A percentile compares a stretch with the other conserved stretches of the same genome.
Conservation (phyloP, 345 rosid species). For the Eucalyptus microcorys region DNA sequence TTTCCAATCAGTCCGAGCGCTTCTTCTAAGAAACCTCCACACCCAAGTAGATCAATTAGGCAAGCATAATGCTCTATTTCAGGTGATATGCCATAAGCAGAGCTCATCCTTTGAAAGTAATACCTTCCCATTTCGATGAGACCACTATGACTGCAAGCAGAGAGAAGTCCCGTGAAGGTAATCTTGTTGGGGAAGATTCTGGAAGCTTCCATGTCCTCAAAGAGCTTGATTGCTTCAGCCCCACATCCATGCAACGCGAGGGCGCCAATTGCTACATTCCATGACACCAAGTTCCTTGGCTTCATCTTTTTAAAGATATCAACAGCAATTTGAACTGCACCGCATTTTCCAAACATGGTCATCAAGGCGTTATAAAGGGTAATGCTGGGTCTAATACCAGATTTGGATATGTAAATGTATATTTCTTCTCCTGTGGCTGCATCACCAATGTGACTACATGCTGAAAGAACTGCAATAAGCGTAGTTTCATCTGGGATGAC, state of each 20-base stretch:
- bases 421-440: slow-evolving; percentile 10
- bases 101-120: slow-evolving; percentile 8
- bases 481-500: slow-evolving; percentile 17
- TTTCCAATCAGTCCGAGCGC: slow-evolving; percentile 1
- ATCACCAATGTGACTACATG: slow-evolving; percentile 25
- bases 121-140: slow-evolving; percentile 6
- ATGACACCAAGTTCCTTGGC: slow-evolving; percentile 9
- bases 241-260: slow-evolving; percentile 20
- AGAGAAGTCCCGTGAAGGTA: slow-evolving; percentile 17
- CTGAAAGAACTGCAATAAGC: slow-evolving; percentile 15
- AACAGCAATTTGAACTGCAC: slow-evolving; percentile 2
- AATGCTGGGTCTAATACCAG: not conserved
- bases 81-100: not conserved
- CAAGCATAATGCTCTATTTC: slow-evolving; percentile 24
- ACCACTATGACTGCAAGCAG: slow-evolving; percentile 32
- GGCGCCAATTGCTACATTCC: slow-evolving; percentile 16
- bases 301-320: slow-evolving; percentile 8
- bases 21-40: slow-evolving; percentile 17
- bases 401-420: not conserved
- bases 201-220: slow-evolving; percentile 5
- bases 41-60: slow-evolving; percentile 23
- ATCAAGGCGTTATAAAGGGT: slow-evolving; percentile 8
- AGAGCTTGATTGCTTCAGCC: slow-evolving; percentile 8
- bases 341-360: slow-evolving; percentile 13
- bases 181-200: slow-evolving; percentile 10